These are phyloP conservation scores for Daldinia grandis DNA, from an alignment of 495 filamentous ascomycete species.

Conservation along the genomic window DNA sequence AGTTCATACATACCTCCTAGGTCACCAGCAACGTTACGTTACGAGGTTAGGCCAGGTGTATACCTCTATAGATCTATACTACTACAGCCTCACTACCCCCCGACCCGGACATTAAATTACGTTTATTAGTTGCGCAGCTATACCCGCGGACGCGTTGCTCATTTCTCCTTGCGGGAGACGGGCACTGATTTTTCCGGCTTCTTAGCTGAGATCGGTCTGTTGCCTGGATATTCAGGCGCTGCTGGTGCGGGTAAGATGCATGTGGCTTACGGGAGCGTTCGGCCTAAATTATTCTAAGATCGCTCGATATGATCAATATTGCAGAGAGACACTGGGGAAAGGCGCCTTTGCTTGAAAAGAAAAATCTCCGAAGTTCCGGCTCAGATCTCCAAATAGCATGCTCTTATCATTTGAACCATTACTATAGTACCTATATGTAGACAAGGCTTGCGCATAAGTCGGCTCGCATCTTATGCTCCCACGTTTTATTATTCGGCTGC, in stretches of 20 bases:
- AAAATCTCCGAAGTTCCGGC: constrained; percentile 42
- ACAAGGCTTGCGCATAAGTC: constrained; percentile 32
- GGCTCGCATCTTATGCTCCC: constrained; percentile 31
- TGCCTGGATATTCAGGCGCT: not conserved
- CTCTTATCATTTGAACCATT: constrained; percentile 28
- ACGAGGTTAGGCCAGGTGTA: too few relatives aligned
- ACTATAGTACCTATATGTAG: constrained; percentile 16
- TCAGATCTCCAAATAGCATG: constrained; percentile 34
- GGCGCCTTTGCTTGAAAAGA: constrained; percentile 20
- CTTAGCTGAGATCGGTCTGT: constrained; percentile 1
- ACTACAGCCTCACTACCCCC: not conserved
- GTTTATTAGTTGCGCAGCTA: not conserved
- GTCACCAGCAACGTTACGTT: not conserved
- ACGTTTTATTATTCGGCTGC: constrained; percentile 25
- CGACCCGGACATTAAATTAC: not conserved
- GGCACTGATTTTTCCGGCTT: constrained; percentile 21
- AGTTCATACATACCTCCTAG: too few relatives aligned
- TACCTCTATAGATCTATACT: not conserved
- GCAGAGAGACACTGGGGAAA: constrained; percentile 24
- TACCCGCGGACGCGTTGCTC: not conserved
- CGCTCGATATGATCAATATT: constrained; percentile 2
- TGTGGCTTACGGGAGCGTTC: constrained; percentile 31
- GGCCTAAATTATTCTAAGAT: constrained; percentile 35
- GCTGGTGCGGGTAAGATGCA: constrained; percentile 4
- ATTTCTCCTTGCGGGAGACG: not conserved